Evolutionary conservation across 1,139 yeast species (phyloP), one percentile per base, ranked within the genome.

Genomic region (Candida freyschussii): DNA sequence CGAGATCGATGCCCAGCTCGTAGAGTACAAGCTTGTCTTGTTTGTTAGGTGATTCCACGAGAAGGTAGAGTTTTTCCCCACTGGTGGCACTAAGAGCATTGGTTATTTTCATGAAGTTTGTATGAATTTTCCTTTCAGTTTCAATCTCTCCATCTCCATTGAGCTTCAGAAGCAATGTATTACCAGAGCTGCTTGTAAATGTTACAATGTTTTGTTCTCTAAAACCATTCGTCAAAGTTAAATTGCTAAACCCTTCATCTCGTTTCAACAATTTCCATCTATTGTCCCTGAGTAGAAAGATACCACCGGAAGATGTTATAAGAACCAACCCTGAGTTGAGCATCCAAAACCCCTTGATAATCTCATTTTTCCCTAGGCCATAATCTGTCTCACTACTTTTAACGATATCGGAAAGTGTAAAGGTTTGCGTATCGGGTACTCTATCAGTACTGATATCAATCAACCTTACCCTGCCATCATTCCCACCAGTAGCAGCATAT

Each of bases 401-500:
- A 13, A 57, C 55, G n/a, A 60, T 49, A 26, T 55, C 57, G 2
- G 48, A 43, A 13, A 67, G 29, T 2, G 64, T 49, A 47, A 65
- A 63, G 8, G 45, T 44, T 4, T 39, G 36, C 14, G 54, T 52
- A 27, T 52, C 53, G 4, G 44, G 57, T 22, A 35, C 45, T 39
- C 43, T 55, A 38, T 16, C 50, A 40, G 37, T 48, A 45, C 32
- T 50, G 44, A 82, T 53, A 49, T 80, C 81, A 48, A 78, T 76
- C 6, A 82, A 43, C 36, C 84, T 65, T 3, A 87, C 60, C 44
- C 84, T 70, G 1, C 96, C 96, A 56, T 87, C 96, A 29, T 94
- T 91, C 24, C 96, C 96, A 26, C 95, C 89, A 12, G 89, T 79
- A 2, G 76, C 86, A 15, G 79, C 75, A 9, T 78, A 49, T 21